Evolutionary conservation across 2,329 filamentous ascomycete species (phyloP), one percentile per base, ranked within the genome.

Genomic region (Trematosphaeria pertusa): DNA sequence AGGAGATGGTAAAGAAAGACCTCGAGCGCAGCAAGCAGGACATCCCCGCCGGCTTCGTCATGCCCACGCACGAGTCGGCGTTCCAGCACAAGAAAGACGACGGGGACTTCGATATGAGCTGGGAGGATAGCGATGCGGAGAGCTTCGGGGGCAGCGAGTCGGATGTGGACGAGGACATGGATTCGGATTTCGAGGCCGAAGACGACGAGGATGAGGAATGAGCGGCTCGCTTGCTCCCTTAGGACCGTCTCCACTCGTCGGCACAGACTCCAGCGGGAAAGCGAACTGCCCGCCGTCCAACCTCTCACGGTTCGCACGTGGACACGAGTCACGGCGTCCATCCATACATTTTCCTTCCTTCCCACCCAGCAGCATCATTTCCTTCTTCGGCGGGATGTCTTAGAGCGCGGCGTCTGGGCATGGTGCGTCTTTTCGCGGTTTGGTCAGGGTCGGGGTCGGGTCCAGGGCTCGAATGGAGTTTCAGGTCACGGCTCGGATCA

Each of bases 1-100:
- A 90, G 64, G 73, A 77, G 33, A 81, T 80, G 60, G 90, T 93
- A 2, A 79, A 75, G 53, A 81, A 84, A 33, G 83, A 91, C 22
- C 87, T 94, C 4, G 85, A 88, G 55, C 77, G 76, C 35, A 92
- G 89, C 10, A 89, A 89, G 74, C 76, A 80, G 54, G 89, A 96
- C 64, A 91, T 96, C 2, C 93, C 94, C 0, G 75, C 77, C 0
- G 91, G 82, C 0, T 92, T 92, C 54, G 79, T 83, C 44, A 93
- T 97, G 87, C 94, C 94, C 0, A 91, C 87, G 0, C 82, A 78
- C 38, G 75, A 85, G 42, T 80, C 79, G 72, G 87, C 66, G 73
- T 90, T 73, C 59, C 74, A 73, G 63, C 84, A 85, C 1, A 84
- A 87, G 57, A 83, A 86, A 30, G 68, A 80, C 11, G 82, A 86